Percentiles rank a stretch among this genome's conserved stretches.
These are phyloP conservation scores for Hypoxylon fragiforme DNA, from an alignment of 495 filamentous ascomycete species.

Conservation along the genomic window DNA sequence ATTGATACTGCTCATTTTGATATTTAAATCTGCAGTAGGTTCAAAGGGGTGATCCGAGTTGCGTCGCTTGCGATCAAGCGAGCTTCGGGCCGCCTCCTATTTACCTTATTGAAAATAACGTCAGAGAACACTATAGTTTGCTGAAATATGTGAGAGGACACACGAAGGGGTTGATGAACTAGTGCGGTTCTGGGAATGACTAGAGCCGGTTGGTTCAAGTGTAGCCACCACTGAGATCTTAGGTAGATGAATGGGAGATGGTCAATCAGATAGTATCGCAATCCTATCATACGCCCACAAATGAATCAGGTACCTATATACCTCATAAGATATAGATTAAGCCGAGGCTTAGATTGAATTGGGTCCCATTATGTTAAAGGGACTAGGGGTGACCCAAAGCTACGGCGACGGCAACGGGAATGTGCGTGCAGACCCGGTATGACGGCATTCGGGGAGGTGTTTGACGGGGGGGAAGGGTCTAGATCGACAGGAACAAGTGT, in stretches of 20 bases:
- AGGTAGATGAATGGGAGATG: neutral
- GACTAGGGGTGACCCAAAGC: no score
- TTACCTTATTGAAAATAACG: neutral
- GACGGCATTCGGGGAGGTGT: conserved; percentile 26
- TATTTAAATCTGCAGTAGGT: no score
- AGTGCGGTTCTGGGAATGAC: no score
- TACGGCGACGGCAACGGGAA: conserved; percentile 12
- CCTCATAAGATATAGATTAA: neutral
- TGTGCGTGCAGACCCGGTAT: conserved; percentile 27
- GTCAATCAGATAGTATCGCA: no score
- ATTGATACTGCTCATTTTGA: no score
- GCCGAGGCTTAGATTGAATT: conserved; percentile 17
- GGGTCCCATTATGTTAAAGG: no score
- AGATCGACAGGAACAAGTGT: conserved; percentile 33
- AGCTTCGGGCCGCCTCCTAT: no score
- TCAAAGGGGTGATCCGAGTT: no score
- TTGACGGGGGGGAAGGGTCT: conserved; percentile 20
- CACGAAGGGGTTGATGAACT: no score
- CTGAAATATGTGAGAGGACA: no score
- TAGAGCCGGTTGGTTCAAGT: neutral
- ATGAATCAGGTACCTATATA: neutral
- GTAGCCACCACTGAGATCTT: neutral
- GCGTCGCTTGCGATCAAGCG: no score
- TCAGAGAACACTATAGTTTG: no score
- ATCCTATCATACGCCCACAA: conserved; percentile 2